A percentile compares a stretch with the other conserved stretches of the same genome.
Evolutionary conservation across 371 early-diverging fungal species (phyloP).

Genomic region (Zopfochytrium polystomum): DNA sequence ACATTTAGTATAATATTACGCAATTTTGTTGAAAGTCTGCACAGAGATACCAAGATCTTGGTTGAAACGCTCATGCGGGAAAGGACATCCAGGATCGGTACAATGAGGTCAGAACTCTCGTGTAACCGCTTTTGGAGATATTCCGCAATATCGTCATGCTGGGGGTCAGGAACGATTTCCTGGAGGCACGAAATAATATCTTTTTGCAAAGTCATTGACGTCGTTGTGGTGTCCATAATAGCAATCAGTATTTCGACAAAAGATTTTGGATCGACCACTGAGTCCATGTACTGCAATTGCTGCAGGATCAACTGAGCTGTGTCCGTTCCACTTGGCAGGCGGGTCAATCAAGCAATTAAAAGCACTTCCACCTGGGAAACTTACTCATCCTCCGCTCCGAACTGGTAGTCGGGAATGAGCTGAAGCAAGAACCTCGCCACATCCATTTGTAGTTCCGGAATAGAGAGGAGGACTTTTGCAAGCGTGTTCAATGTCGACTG

Average conservation of each 20-base stretch:
- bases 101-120: slow-evolving; percentile 8
- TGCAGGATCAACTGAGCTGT: slow-evolving; percentile 15
- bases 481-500: slow-evolving; percentile 9
- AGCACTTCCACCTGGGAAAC: background rate
- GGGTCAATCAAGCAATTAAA: background rate
- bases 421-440: slow-evolving; percentile 6
- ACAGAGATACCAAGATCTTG: slow-evolving; percentile 1
- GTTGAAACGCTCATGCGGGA: slow-evolving; percentile 16
- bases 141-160: slow-evolving; percentile 8
- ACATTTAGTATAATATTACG: background rate
- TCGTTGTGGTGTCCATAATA: slow-evolving; percentile 7
- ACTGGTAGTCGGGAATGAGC: slow-evolving; percentile 7
- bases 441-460: slow-evolving; percentile 4
- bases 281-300: slow-evolving; percentile 19
- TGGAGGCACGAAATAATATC: slow-evolving; percentile 14
- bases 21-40: background rate
- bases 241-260: slow-evolving; percentile 6
- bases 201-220: slow-evolving; percentile 4
- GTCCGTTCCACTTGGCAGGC: slow-evolving; percentile 3
- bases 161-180: slow-evolving; percentile 21
- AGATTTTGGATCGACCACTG: slow-evolving; percentile 5
- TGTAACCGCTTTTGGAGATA: slow-evolving; percentile 7
- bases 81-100: slow-evolving; percentile 8
- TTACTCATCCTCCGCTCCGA: background rate
- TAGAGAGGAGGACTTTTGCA: slow-evolving; percentile 12